Evolutionary conservation across 192 early-diverging fungal species (phyloP).

Genomic region (Linnemannia zychae): DNA sequence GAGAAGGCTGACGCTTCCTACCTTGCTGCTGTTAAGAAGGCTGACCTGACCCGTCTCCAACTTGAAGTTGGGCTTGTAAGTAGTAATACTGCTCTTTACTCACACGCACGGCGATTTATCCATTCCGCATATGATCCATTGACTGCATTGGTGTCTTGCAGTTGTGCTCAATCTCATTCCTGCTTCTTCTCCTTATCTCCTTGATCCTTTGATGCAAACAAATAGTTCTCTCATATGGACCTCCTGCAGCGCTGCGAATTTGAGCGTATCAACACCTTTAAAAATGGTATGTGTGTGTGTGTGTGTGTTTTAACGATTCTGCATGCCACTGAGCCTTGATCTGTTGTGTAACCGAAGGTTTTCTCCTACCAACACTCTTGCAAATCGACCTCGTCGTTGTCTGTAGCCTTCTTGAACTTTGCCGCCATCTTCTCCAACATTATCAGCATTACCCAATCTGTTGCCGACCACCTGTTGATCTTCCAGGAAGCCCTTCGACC

Average conservation of each 20-base stretch:
- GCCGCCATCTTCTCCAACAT: conserved; percentile 62
- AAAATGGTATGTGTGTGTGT: conserved; percentile 65
- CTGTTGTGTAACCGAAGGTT: background rate
- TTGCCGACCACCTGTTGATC: conserved; percentile 68
- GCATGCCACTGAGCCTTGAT: background rate
- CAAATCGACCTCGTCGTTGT: background rate
- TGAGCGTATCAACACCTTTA: conserved; percentile 63
- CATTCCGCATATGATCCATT: background rate
- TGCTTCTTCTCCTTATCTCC: background rate
- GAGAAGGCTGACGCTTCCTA: conserved; percentile 78
- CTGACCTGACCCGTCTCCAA: conserved; percentile 74
- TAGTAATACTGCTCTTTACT: background rate
- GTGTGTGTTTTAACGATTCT: background rate
- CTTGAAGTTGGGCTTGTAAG: conserved; percentile 78
- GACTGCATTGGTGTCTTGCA: conserved; percentile 3
- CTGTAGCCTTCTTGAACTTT: conserved; percentile 62
- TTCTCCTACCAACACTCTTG: background rate
- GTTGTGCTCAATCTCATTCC: background rate
- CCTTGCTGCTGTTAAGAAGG: conserved; percentile 69
- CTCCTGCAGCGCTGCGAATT: conserved; percentile 65
- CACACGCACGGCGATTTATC: background rate
- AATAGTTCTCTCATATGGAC: conserved; percentile 66
- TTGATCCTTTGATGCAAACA: background rate
- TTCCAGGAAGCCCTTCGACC: conserved; percentile 81
- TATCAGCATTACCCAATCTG: conserved; percentile 64